phyloP scores from a whole-genome alignment of 768 basidiomycete species.

The Astraeus odoratus region DNA sequence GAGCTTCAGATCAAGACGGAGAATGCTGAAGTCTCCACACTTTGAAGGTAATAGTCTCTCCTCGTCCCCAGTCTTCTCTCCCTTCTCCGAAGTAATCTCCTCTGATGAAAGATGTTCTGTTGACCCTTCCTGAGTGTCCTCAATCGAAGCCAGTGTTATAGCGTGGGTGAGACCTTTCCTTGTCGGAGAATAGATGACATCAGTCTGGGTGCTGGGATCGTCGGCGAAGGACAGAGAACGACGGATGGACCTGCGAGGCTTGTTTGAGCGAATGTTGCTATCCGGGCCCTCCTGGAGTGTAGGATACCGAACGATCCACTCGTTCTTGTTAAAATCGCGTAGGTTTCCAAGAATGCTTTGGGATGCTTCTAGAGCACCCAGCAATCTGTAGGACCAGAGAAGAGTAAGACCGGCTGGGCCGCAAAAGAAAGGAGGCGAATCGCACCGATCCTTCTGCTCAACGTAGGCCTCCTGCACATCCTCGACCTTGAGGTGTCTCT shows the following conservation, averaged over 20 bases:
- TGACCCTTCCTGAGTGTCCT: conserved; percentile 36
- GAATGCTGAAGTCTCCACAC: conserved; percentile 69
- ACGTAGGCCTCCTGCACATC: conserved; percentile 74
- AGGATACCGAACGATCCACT: conserved; percentile 90
- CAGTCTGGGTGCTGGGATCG: conserved; percentile 60
- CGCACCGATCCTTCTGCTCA: conserved; percentile 65
- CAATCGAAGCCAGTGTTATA: conserved; percentile 48
- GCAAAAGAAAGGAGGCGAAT: conserved; percentile 17
- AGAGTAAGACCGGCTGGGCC: neutral
- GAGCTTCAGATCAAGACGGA: conserved; percentile 89
- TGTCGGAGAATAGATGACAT: conserved; percentile 52
- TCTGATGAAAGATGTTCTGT: conserved; percentile 13
- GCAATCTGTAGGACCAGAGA: conserved; percentile 32
- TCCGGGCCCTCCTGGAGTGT: conserved; percentile 47
- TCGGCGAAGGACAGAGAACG: conserved; percentile 83
- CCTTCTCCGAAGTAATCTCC: conserved; percentile 8
- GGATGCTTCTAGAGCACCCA: conserved; percentile 71
- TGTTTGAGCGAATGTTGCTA: conserved; percentile 21
- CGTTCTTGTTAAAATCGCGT: conserved; percentile 72
- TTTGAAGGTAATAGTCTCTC: conserved; percentile 36
- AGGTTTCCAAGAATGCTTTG: conserved; percentile 63
- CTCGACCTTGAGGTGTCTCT: conserved; percentile 44
- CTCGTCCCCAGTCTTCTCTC: conserved; percentile 22
- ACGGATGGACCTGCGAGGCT: conserved; percentile 37
- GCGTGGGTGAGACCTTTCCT: conserved; percentile 48